phyloP scores from a whole-genome alignment of 2,329 filamentous ascomycete genomes.

The Colletotrichum spinosum region DNA sequence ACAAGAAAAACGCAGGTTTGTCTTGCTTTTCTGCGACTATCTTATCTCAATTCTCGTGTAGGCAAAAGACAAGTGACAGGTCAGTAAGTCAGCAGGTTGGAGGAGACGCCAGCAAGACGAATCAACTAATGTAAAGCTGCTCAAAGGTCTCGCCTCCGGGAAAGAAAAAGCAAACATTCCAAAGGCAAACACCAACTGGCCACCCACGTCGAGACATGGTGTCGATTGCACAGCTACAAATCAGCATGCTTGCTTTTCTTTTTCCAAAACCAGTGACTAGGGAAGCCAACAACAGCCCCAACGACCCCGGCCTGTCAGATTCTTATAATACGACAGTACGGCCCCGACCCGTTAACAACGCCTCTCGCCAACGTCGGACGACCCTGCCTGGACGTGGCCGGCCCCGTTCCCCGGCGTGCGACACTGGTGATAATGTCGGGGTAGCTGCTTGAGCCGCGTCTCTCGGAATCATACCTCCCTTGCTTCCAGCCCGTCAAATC shows the following conservation, averaged over 20 bases:
- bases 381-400: conserved; percentile 29
- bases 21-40: conserved; percentile 20
- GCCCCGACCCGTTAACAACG: conserved; percentile 26
- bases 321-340: conserved; percentile 5
- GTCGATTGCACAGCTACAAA: conserved; percentile 23
- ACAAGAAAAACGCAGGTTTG: conserved; percentile 6
- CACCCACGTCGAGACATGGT: conserved; percentile 6
- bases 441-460: conserved; percentile 17
- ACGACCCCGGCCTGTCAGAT: conserved; percentile 26
- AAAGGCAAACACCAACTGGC: conserved; percentile 8
- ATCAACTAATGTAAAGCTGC: conserved; percentile 24
- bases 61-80: conserved; percentile 28
- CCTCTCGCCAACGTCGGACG: conserved; percentile 8
- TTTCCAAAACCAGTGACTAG: conserved; percentile 4
- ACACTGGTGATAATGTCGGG: conserved; percentile 17
- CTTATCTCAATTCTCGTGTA: conserved; percentile 26
- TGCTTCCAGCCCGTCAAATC: conserved; percentile 12
- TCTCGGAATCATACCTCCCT: conserved; percentile 18
- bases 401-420: conserved; percentile 25
- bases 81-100: conserved; percentile 31
- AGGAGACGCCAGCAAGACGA: conserved; percentile 27
- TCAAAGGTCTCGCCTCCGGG: conserved; percentile 4
- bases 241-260: conserved; percentile 18
- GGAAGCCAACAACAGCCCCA: conserved; percentile 3
- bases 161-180: conserved; percentile 29